Conservation (phyloP, 805 yeast species). For the Yarrowia sp. region DNA sequence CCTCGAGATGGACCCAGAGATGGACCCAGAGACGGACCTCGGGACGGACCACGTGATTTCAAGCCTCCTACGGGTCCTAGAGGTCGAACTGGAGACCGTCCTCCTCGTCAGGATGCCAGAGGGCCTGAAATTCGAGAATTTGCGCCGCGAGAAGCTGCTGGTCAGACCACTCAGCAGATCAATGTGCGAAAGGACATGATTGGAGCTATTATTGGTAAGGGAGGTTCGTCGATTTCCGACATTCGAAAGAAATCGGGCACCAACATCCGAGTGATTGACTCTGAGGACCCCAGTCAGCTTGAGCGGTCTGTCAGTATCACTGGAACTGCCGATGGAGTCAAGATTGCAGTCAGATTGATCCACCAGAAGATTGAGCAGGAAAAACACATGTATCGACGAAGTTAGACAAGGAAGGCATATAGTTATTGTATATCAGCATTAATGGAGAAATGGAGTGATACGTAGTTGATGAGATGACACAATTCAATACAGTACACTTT, state of each 20-base stretch:
- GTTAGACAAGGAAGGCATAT: constrained; percentile 1
- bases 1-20: constrained; percentile 2
- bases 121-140: constrained; percentile 33
- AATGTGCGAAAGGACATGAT: constrained; percentile 79
- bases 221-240: constrained; percentile 81
- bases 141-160: constrained; percentile 38
- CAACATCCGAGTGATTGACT: constrained; percentile 71
- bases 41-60: constrained; percentile 17
- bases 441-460: too few species aligned
- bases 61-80: constrained; percentile 21
- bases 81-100: constrained; percentile 17
- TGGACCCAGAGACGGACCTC: constrained; percentile 6
- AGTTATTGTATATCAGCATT: constrained; percentile 25
- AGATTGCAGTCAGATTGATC: constrained; percentile 47
- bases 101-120: constrained; percentile 39
- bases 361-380: constrained; percentile 47
- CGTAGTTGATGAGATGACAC: too few species aligned
- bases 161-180: constrained; percentile 63
- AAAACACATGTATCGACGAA: constrained; percentile 42
- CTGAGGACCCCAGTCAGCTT: constrained; percentile 41
- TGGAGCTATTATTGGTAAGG: constrained; percentile 85
- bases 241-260: constrained; percentile 78
- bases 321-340: constrained; percentile 45
- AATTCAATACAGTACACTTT: too few species aligned
- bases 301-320: constrained; percentile 46